Percentiles rank a stretch among this genome's conserved stretches.
Conservation (phyloP, 192 early-diverging fungal species). For the Spizellomyces punctatus region DNA sequence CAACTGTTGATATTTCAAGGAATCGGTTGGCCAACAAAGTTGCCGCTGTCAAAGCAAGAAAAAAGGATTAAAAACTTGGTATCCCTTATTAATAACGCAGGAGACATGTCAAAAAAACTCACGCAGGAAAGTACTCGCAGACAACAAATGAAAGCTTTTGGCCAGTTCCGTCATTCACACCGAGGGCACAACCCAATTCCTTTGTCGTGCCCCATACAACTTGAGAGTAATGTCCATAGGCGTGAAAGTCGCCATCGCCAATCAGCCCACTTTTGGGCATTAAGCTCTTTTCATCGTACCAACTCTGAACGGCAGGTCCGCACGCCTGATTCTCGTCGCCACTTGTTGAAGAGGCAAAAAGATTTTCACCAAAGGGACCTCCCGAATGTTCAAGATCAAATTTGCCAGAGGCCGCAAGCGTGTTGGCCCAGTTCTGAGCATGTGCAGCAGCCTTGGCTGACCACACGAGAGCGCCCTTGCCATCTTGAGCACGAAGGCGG, state of each 20-base stretch:
- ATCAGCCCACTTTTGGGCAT: constrained; percentile 3
- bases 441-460: not conserved
- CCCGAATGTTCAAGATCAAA: not conserved
- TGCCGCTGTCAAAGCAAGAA: too few species aligned
- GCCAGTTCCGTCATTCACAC: too few species aligned
- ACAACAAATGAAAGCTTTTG: constrained; percentile 8
- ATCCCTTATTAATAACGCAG: too few species aligned
- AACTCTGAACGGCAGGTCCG: not conserved
- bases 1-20: too few species aligned
- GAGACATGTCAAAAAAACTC: not conserved
- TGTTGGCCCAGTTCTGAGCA: constrained; percentile 14
- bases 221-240: constrained; percentile 29
- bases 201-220: constrained; percentile 26
- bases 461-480: constrained; percentile 9
- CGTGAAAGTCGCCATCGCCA: not conserved
- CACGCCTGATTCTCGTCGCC: not conserved
- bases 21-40: too few species aligned
- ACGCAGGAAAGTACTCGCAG: constrained; percentile 23
- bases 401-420: not conserved
- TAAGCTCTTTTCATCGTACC: constrained; percentile 15
- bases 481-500: constrained; percentile 11
- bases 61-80: too few species aligned
- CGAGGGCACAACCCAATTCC: constrained; percentile 15
- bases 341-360: not conserved
- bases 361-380: constrained; percentile 16